Conservation (phyloP, 495 filamentous ascomycete genomes). For the Hypoxylon subgilvum region DNA sequence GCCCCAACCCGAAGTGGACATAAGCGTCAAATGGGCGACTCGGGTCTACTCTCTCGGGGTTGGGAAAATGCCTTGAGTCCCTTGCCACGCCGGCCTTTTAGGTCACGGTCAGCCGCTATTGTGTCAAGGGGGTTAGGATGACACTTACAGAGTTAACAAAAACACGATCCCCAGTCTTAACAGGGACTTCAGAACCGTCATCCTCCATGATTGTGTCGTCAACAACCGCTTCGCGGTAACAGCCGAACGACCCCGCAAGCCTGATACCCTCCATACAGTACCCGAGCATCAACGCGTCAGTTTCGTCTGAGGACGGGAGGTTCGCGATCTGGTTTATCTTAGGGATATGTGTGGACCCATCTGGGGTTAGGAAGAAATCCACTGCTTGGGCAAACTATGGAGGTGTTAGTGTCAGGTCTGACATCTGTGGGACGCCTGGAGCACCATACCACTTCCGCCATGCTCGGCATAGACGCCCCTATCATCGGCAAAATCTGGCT, state of each 20-base stretch:
- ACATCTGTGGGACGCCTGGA: neutral
- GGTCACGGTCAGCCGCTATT: conserved; percentile 58
- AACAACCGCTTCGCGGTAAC: conserved; percentile 59
- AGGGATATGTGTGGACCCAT: conserved; percentile 59
- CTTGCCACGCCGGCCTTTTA: conserved; percentile 61
- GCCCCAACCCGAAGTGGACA: conserved; percentile 68
- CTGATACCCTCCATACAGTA: conserved; percentile 62
- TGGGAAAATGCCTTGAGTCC: conserved; percentile 70
- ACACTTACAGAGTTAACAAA: conserved; percentile 61
- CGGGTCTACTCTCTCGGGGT: conserved; percentile 68
- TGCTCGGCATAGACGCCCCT: conserved; percentile 64
- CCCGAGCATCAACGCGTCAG: conserved; percentile 52
- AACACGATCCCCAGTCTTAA: conserved; percentile 50
- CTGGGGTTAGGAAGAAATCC: conserved; percentile 73
- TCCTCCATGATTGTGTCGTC: conserved; percentile 58
- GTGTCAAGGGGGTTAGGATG: conserved; percentile 48
- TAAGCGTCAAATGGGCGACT: conserved; percentile 72
- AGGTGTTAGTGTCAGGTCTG: conserved; percentile 8
- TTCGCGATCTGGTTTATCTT: conserved; percentile 63
- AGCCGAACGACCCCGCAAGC: conserved; percentile 53
- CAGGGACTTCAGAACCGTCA: conserved; percentile 52
- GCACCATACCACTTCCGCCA: conserved; percentile 64
- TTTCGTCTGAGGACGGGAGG: conserved; percentile 38
- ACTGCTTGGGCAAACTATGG: conserved; percentile 76
- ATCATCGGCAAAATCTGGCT: conserved; percentile 64